Percentiles rank a stretch among this genome's conserved stretches.
phyloP scores from a whole-genome alignment of 371 early-diverging fungal species.

The Synchytrium microbalum region DNA sequence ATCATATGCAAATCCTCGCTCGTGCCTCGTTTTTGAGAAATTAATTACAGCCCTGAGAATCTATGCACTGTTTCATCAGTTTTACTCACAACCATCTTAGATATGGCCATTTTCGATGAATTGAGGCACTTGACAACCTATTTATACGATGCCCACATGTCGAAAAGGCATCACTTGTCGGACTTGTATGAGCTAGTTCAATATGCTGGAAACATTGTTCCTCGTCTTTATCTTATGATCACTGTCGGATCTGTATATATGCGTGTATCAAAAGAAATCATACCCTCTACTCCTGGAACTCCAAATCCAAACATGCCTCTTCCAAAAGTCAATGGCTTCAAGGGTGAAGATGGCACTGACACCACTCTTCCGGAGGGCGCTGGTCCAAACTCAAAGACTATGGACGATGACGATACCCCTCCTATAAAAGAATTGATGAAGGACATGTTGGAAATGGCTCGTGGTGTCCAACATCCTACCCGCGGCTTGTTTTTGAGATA shows the following conservation, averaged over 20 bases:
- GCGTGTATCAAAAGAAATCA: slow-evolving; percentile 44
- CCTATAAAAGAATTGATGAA: slow-evolving; percentile 90
- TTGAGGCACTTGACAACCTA: slow-evolving; percentile 79
- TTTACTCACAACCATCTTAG: slow-evolving; percentile 29
- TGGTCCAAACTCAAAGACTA: slow-evolving; percentile 11
- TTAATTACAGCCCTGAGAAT: background rate
- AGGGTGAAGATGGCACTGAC: slow-evolving; percentile 10
- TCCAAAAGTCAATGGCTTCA: slow-evolving; percentile 5
- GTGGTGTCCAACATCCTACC: slow-evolving; percentile 95
- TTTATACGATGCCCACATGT: slow-evolving; percentile 75
- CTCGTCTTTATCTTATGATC: slow-evolving; percentile 93
- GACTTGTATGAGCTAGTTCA: slow-evolving; percentile 95
- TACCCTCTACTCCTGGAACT: slow-evolving; percentile 26
- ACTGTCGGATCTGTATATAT: slow-evolving; percentile 93
- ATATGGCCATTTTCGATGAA: slow-evolving; percentile 93
- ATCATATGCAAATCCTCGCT: too few relatives aligned
- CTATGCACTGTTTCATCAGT: slow-evolving; percentile 5
- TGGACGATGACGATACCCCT: slow-evolving; percentile 40
- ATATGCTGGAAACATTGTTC: slow-evolving; percentile 94
- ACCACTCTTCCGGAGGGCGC: slow-evolving; percentile 1
- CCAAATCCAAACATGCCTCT: slow-evolving; percentile 8
- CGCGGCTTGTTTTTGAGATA: slow-evolving; percentile 91
- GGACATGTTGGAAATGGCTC: slow-evolving; percentile 95
- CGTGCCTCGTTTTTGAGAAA: background rate
- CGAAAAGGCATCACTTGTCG: slow-evolving; percentile 80